Conservation (phyloP, 1,284 basidiomycete species). For the Naganishia sp. region DNA sequence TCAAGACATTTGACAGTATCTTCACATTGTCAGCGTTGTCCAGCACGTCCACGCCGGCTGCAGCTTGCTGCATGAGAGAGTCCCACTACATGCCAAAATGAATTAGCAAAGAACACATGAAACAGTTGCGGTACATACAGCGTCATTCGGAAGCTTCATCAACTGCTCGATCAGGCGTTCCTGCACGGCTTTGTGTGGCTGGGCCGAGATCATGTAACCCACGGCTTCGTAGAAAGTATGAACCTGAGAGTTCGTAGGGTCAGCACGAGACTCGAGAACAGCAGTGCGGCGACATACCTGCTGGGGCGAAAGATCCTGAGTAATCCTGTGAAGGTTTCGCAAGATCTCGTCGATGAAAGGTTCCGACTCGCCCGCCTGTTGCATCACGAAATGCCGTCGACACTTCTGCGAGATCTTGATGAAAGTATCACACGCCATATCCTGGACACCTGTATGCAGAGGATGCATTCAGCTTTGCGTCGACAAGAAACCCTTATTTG, state of each 20-base stretch:
- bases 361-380: constrained; percentile 94
- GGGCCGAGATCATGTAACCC: constrained; percentile 98
- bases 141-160: constrained; percentile 97
- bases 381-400: constrained; percentile 96
- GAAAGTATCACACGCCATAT: constrained; percentile 99
- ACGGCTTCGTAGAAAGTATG: constrained; percentile 98
- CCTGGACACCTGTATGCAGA: constrained; percentile 78
- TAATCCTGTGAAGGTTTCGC: constrained; percentile 87
- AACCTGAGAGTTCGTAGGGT: constrained; percentile 56
- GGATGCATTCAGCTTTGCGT: constrained; percentile 28
- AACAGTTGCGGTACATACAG: constrained; percentile 58
- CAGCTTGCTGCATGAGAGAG: constrained; percentile 92
- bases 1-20: constrained; percentile 93
- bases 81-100: constrained; percentile 71
- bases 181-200: constrained; percentile 95
- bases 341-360: constrained; percentile 99
- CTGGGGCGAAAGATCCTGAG: constrained; percentile 89
- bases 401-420: constrained; percentile 99
- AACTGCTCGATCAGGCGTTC: constrained; percentile 92
- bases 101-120: not conserved
- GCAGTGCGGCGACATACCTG: constrained; percentile 62
- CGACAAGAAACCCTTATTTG: not conserved
- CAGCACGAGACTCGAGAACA: not conserved
- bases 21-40: constrained; percentile 93
- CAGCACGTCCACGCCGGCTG: constrained; percentile 89